These are phyloP conservation scores for Skeletonema tropicum DNA, from an alignment of 108 stramenopile species.

Conservation along the genomic window DNA sequence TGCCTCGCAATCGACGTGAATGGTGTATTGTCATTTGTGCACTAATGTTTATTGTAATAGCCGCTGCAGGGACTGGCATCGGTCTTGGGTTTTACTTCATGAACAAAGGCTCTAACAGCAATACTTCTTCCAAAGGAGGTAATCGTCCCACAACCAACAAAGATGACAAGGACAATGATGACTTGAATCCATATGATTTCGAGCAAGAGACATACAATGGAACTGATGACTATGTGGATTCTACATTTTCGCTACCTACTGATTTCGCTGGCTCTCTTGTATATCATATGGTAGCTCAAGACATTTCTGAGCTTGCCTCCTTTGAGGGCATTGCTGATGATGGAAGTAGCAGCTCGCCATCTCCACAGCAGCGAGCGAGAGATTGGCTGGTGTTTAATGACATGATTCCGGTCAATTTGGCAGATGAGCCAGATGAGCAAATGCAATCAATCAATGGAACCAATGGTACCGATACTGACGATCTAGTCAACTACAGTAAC, in stretches of 20 bases:
- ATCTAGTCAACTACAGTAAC: background rate
- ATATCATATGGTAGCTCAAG: slow-evolving; percentile 34
- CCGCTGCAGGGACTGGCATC: slow-evolving; percentile 32
- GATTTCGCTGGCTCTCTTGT: slow-evolving; percentile 34
- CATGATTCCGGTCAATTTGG: slow-evolving; percentile 13
- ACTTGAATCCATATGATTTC: background rate
- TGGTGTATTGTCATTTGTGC: slow-evolving; percentile 38
- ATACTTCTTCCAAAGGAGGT: background rate
- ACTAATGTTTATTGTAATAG: slow-evolving; percentile 19
- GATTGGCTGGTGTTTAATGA: slow-evolving; percentile 39
- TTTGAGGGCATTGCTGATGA: slow-evolving; percentile 14
- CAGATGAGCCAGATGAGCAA: slow-evolving; percentile 29
- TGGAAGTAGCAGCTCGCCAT: background rate
- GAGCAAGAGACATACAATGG: background rate
- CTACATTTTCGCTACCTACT: background rate
- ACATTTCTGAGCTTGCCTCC: slow-evolving; percentile 27
- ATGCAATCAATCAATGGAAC: background rate
- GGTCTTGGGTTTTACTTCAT: slow-evolving; percentile 36
- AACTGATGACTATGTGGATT: background rate
- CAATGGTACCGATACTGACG: background rate
- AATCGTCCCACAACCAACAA: background rate
- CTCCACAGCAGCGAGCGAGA: slow-evolving; percentile 38
- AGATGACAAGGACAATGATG: background rate
- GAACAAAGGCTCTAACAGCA: background rate
- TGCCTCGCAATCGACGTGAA: slow-evolving; percentile 36